These are phyloP conservation scores for Sporisorium exsertum DNA, from an alignment of 1,284 basidiomycete genomes.

Conservation along the genomic window DNA sequence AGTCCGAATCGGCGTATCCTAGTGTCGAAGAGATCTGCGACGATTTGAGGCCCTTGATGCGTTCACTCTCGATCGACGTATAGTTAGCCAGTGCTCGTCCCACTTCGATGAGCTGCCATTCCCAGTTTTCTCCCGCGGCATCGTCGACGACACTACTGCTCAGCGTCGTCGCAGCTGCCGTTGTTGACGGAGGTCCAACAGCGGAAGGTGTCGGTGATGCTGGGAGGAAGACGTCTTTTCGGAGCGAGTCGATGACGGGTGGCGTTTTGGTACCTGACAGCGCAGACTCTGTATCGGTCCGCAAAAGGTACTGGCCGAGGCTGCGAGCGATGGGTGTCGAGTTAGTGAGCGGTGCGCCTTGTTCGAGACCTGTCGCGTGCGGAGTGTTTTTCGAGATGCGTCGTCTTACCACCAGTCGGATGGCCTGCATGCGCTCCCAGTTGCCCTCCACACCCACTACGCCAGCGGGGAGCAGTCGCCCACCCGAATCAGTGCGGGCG, in stretches of 20 bases:
- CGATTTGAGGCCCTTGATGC: conserved; percentile 79
- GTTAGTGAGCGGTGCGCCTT: conserved; percentile 26
- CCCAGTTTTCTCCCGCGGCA: conserved; percentile 53
- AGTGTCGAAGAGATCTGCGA: conserved; percentile 83
- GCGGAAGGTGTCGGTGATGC: neutral
- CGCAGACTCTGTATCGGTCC: conserved; percentile 18
- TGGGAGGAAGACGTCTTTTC: conserved; percentile 14
- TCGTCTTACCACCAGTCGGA: conserved; percentile 79
- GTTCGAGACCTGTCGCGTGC: conserved; percentile 24
- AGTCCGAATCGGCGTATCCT: conserved; percentile 94
- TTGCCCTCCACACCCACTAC: conserved; percentile 86
- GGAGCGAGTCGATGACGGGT: conserved; percentile 41
- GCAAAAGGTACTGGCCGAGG: conserved; percentile 37
- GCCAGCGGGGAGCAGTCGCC: conserved; percentile 88
- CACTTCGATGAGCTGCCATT: conserved; percentile 85
- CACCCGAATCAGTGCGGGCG: conserved; percentile 85
- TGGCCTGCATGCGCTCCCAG: conserved; percentile 94
- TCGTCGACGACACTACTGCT: neutral
- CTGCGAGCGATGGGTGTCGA: conserved; percentile 18
- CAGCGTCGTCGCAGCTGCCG: neutral
- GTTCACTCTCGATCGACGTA: conserved; percentile 89
- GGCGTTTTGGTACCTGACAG: conserved; percentile 32
- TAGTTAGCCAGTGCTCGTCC: conserved; percentile 95
- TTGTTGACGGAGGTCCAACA: neutral
- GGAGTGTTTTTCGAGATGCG: conserved; percentile 24